Evolutionary conservation across 1,284 basidiomycete genomes (phyloP).

Genomic region (Erythrobasidium hasegawianum): DNA sequence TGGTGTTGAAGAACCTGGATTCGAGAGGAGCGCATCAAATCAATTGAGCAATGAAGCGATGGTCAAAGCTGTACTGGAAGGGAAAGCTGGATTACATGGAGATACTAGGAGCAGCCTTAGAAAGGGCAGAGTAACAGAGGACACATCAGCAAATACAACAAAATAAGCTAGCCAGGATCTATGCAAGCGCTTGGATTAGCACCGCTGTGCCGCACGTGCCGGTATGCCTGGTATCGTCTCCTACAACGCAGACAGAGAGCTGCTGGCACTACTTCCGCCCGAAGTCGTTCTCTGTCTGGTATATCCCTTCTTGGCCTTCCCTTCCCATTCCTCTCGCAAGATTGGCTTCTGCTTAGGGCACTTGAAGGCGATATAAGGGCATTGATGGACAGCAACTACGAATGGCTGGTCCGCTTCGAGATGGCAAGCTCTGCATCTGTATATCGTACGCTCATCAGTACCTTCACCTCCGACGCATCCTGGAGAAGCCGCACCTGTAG

Average conservation of each 20-base stretch:
- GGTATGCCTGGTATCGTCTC: no score
- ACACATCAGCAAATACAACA: background rate
- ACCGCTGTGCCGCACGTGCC: no score
- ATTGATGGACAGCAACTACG: constrained; percentile 25
- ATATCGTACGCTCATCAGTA: background rate
- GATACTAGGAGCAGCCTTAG: constrained; percentile 20
- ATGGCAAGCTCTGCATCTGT: constrained; percentile 26
- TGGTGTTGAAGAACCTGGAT: background rate
- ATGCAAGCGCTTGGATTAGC: no score
- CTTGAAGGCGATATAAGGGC: constrained; percentile 19
- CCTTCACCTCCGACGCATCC: background rate
- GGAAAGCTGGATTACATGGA: constrained; percentile 15
- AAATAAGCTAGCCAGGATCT: background rate
- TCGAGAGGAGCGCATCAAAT: constrained; percentile 5
- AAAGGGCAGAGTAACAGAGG: constrained; percentile 14
- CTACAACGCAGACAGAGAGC: no score
- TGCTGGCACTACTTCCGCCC: no score
- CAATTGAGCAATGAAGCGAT: constrained; percentile 18
- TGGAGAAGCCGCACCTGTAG: background rate
- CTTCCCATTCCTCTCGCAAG: constrained; percentile 13
- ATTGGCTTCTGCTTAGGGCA: constrained; percentile 16
- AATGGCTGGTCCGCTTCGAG: constrained; percentile 25
- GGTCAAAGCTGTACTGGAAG: constrained; percentile 26
- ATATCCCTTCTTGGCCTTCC: background rate
- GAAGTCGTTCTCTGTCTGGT: no score